Evolutionary conservation across 257 asterid species (phyloP).

Genomic region (Eucommia ulmoides): DNA sequence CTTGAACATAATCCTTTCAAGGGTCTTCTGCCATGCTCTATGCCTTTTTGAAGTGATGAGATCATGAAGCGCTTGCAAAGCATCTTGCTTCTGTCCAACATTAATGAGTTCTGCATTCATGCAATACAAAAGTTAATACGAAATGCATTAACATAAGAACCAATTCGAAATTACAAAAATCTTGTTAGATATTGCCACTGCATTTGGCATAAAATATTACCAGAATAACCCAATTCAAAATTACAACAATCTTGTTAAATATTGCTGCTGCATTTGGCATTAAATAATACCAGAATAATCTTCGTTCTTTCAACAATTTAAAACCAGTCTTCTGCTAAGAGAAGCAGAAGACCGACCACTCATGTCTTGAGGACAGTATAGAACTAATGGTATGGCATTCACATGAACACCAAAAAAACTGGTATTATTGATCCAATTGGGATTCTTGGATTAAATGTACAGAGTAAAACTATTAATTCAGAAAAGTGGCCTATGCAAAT

Average conservation of each 20-base stretch:
- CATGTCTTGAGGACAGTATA: neutral
- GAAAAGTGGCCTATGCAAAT: neutral
- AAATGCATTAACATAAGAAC: neutral
- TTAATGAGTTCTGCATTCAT: conserved; percentile 20
- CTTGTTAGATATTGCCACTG: neutral
- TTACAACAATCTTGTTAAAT: neutral
- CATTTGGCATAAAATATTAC: too few species aligned
- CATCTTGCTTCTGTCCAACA: conserved; percentile 35
- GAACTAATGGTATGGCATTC: neutral
- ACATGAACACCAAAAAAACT: neutral
- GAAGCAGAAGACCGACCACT: too few species aligned
- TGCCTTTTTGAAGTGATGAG: conserved; percentile 27
- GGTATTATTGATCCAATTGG: neutral
- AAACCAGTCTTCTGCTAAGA: too few species aligned
- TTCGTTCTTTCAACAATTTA: neutral
- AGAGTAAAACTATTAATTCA: neutral
- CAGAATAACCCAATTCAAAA: neutral
- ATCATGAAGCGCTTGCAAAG: conserved; percentile 26
- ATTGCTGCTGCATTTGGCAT: neutral
- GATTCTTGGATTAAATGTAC: neutral
- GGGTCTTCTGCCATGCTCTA: conserved; percentile 33
- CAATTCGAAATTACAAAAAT: neutral
- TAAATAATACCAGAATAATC: neutral
- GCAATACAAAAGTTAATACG: neutral
- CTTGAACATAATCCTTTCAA: conserved; percentile 28